Evolutionary conservation across 176 grass and related monocot genomes (phyloP), one percentile per base, ranked within the genome.

Genomic region (Oryza officinalis): DNA sequence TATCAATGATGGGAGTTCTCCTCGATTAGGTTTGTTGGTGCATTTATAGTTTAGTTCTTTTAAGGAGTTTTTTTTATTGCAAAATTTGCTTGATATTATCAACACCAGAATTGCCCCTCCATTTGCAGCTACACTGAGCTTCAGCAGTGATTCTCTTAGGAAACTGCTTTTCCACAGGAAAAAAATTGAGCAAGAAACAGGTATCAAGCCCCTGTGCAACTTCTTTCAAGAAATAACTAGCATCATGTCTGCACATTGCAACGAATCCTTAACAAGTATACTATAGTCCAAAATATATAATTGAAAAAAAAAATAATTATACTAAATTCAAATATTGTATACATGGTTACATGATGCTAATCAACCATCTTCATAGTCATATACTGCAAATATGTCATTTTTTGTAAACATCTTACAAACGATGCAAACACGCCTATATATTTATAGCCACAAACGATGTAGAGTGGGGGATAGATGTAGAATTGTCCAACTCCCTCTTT

Each of bases 171-270:
- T 75, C 92, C 74, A 94, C 70, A 94, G 91, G 82, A 98, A 98
- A 82, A 91, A 49, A 75, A 94, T 98, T 81, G 96, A 98, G 81
- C 87, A 88, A 83, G 96, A 95, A 87, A 90, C 96, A 90, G 96
- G 96, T 96, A 90, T 81, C 37, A 61, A 64, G 37, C 70, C 23
- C 33, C 2, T 73, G 20, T 83, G 5, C 49, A 26, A 76, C 12
- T 79, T 54, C 49, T 12, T 78, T 57, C 18, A 57, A 57, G 52
- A 7, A 57, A 57, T 57, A 8, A 57, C 52, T 57, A 57, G 20
- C 52, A 57, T n/a, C 52, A 3, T 57, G 52, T 6, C 52, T 57
- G 52, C 52, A 9, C 20, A 20, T 57, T 57, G 6, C 1, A 22
- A 57, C 0, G 20, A 57, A 57, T 8, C 52, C 18, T 6, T 57